These are phyloP conservation scores for Euryodendron excelsum DNA, from an alignment of 148 eudicot species.

Conservation along the genomic window DNA sequence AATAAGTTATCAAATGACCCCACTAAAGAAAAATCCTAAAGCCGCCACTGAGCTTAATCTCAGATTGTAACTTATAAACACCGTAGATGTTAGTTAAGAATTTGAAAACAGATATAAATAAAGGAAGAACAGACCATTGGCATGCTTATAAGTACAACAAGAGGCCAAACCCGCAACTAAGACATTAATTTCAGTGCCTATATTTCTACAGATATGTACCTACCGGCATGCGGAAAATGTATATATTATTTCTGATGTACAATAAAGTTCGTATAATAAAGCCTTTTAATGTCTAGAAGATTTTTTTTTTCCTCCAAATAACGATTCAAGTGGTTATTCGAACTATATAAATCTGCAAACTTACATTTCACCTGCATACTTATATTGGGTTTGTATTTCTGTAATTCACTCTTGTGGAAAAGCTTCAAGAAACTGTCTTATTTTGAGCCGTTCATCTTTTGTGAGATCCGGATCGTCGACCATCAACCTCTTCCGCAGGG, in stretches of 20 bases:
- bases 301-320: not conserved
- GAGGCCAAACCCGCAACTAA: no score
- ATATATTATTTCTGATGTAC: not conserved
- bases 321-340: not conserved
- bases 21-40: no score
- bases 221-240: not conserved
- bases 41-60: no score
- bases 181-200: no score
- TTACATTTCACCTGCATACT: not conserved
- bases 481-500: constrained; percentile 50
- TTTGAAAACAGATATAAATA: no score
- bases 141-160: no score
- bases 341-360: not conserved
- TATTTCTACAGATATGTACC: no score
- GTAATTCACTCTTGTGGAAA: constrained; percentile 30
- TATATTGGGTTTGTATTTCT: not conserved
- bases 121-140: no score
- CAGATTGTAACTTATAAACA: no score
- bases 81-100: no score
- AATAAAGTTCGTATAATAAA: not conserved
- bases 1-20: no score
- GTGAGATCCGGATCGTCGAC: constrained; percentile 65
- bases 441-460: constrained; percentile 42
- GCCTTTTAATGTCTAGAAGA: not conserved
- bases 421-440: constrained; percentile 63